These are phyloP conservation scores for Aspergillaceae sp. DNA, from an alignment of 2,329 filamentous ascomycete genomes.

Conservation along the genomic window DNA sequence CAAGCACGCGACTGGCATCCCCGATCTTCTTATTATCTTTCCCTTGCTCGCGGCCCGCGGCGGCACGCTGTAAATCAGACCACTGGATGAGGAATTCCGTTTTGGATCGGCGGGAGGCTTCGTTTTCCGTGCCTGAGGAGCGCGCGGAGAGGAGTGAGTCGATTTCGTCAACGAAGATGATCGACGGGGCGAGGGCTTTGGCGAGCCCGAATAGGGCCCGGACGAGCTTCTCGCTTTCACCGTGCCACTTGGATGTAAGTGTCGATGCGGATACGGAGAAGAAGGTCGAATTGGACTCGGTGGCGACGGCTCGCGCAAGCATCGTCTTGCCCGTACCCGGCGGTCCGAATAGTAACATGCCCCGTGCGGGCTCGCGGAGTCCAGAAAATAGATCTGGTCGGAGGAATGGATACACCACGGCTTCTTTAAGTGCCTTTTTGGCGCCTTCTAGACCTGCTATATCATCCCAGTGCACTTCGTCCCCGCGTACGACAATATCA, in stretches of 20 bases:
- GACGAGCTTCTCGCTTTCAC: slow-evolving; percentile 93
- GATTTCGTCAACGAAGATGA: slow-evolving; percentile 98
- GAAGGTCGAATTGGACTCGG: slow-evolving; percentile 88
- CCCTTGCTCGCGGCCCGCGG: slow-evolving; percentile 66
- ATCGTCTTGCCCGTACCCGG: slow-evolving; percentile 99
- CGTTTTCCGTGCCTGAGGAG: slow-evolving; percentile 71
- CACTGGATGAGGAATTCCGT: slow-evolving; percentile 97
- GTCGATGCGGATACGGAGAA: slow-evolving; percentile 95
- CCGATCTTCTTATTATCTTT: slow-evolving; percentile 59
- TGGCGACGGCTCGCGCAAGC: slow-evolving; percentile 88
- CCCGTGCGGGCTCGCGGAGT: slow-evolving; percentile 81
- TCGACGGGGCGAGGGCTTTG: slow-evolving; percentile 79
- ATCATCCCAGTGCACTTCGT: slow-evolving; percentile 91
- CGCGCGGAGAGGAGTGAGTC: slow-evolving; percentile 83
- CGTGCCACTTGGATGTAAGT: slow-evolving; percentile 89
- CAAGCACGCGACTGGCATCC: slow-evolving; percentile 80
- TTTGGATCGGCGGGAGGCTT: slow-evolving; percentile 88
- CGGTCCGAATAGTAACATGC: slow-evolving; percentile 92
- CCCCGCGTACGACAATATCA: slow-evolving; percentile 88
- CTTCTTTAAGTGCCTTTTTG: slow-evolving; percentile 86
- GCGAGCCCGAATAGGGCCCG: slow-evolving; percentile 85
- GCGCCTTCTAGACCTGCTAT: slow-evolving; percentile 84
- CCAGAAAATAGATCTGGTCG: slow-evolving; percentile 95
- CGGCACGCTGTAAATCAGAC: slow-evolving; percentile 87
- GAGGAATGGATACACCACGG: slow-evolving; percentile 93